Base-by-base conservation (phyloP, 257 asterid species). In the Penstemon barbatus region DNA sequence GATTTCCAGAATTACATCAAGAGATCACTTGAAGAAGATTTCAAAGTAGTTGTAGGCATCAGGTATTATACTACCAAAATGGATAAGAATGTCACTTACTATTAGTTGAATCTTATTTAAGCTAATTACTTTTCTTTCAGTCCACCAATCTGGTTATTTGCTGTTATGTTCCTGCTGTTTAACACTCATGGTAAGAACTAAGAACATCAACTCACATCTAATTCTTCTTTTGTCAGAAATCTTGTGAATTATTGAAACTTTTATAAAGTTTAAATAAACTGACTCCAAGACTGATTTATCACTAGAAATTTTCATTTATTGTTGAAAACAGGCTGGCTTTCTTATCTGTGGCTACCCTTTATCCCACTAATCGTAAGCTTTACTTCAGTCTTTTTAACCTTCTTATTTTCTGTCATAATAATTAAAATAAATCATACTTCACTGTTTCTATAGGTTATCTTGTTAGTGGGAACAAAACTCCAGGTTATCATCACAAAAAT, bases 301-400 rank as follows among this genome's bases (percentile, higher is more conserved):
- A 39, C 36, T 33, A 1, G 18, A 15, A 15, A 33, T 4, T 19
- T 39, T 37, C 10, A 33, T 59, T 3, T 39, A 18, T 66, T 69
- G 42, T 38, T 48, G 50, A 48, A 61, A 38, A 69, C 80, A 87
- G 89, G 89, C 37, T 83, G 83, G 87, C 70, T 37, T 3, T 78
- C 88, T 48, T 81, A 85, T 58, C 78, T 85, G n/a, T 87, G 95
- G 95, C 80, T 87, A 50, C 95, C 95, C 37, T 82, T 87, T 59
- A 57, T 78, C 66, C 89, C 90, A 57, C 77, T 85, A 9, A 55
- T 79, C 50, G 91, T 87, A 79, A 82, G 87, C 50, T 50, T 0
- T 36, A 8, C 15, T 11, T 57, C 51, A 42, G 45, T 39, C 57
- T 52, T 46, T 45, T 49, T 49, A 38, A 56, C 57, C 36, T 38